Conservation (phyloP, 805 yeast species). For the Metschnikowia continentalis region DNA sequence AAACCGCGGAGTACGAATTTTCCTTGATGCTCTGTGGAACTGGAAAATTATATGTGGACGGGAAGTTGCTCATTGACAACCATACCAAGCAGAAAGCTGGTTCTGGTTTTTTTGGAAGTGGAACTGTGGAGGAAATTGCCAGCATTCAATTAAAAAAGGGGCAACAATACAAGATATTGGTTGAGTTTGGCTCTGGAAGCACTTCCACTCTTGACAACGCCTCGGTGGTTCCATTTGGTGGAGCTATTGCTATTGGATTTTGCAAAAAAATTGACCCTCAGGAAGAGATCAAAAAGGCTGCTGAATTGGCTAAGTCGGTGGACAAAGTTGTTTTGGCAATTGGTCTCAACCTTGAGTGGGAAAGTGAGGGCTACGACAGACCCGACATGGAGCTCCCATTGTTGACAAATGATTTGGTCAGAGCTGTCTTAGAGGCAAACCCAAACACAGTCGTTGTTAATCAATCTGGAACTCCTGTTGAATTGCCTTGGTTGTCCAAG, state of each 20-base stretch:
- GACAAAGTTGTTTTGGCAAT: conserved; percentile 51
- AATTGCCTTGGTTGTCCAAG: conserved; percentile 48
- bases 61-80: conserved; percentile 13
- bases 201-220: conserved; percentile 10
- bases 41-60: conserved; percentile 14
- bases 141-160: conserved; percentile 9
- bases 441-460: conserved; percentile 50
- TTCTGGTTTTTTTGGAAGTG: conserved; percentile 11
- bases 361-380: conserved; percentile 59
- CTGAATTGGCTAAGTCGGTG: conserved; percentile 42
- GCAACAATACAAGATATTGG: conserved; percentile 4
- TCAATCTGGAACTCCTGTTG: conserved; percentile 61
- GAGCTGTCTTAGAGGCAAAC: conserved; percentile 43
- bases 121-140: conserved; percentile 10
- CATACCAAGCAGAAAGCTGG: conserved; percentile 7
- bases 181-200: conserved; percentile 11
- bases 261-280: conserved; percentile 20
- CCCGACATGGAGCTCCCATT: conserved; percentile 49
- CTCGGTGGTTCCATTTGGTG: conserved; percentile 26
- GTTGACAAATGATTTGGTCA: conserved; percentile 41
- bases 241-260: conserved; percentile 21
- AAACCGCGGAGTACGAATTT: conserved; percentile 14
- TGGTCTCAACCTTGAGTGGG: conserved; percentile 55
- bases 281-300: conserved; percentile 36
- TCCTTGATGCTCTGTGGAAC: conserved; percentile 14